Evolutionary conservation across 805 yeast species (phyloP).

Genomic region (Candida corydali): DNA sequence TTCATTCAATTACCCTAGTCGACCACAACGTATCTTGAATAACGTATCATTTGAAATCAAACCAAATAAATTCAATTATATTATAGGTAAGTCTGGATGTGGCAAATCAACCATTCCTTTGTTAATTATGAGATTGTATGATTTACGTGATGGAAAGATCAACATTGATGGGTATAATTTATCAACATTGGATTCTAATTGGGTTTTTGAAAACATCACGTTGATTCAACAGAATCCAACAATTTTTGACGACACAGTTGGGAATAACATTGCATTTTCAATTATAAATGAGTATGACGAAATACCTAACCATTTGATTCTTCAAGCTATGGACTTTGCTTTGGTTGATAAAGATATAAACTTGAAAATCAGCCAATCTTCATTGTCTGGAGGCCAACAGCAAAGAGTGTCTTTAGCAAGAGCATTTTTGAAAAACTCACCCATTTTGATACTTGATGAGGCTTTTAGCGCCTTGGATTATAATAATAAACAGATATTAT

Average conservation of each 20-base stretch:
- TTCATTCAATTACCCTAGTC: conserved; percentile 58
- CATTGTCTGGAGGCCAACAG: conserved; percentile 85
- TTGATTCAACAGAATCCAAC: conserved; percentile 70
- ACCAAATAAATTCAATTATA: conserved; percentile 48
- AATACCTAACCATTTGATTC: conserved; percentile 17
- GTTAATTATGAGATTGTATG: conserved; percentile 59
- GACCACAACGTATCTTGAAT: conserved; percentile 47
- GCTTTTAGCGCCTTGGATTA: conserved; percentile 77
- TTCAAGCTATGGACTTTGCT: conserved; percentile 50
- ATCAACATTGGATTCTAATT: conserved; percentile 35
- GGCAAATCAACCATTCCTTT: conserved; percentile 85
- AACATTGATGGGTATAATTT: conserved; percentile 52
- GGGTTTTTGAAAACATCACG: conserved; percentile 63
- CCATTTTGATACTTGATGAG: conserved; percentile 81
- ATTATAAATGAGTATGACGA: conserved; percentile 16
- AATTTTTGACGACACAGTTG: conserved; percentile 56
- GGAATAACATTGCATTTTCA: conserved; percentile 61
- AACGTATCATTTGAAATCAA: conserved; percentile 35
- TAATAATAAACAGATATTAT: conserved; percentile 39
- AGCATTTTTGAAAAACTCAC: conserved; percentile 69
- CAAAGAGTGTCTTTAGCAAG: conserved; percentile 85
- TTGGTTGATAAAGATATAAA: conserved; percentile 50
- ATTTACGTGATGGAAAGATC: conserved; percentile 49
- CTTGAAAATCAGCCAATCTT: conserved; percentile 42
- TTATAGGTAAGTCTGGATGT: conserved; percentile 87